These are phyloP conservation scores for Salix viminalis DNA, from an alignment of 345 rosid genomes.

Conservation along the genomic window DNA sequence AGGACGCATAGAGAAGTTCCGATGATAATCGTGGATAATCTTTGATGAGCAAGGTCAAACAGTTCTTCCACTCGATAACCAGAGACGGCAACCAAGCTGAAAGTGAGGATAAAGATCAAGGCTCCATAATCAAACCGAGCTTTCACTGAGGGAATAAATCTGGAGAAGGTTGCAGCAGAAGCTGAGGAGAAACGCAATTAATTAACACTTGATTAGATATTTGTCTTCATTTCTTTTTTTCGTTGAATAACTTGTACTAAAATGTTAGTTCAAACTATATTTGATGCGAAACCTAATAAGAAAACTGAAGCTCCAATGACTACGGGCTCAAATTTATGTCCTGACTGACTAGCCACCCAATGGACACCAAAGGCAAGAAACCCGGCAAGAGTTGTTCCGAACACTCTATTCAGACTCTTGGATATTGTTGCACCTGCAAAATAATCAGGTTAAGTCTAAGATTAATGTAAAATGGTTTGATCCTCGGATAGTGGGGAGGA, in stretches of 20 bases:
- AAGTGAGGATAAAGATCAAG: conserved; percentile 47
- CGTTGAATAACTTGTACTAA: not conserved
- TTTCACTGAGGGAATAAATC: conserved; percentile 37
- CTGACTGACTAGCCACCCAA: conserved; percentile 41
- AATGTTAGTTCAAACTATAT: not conserved
- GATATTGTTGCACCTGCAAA: conserved; percentile 37
- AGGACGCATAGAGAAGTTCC: conserved; percentile 39
- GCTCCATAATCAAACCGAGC: conserved; percentile 40
- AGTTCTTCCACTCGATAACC: conserved; percentile 36
- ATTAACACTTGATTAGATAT: not conserved
- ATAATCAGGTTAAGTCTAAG: not conserved
- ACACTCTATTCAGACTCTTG: conserved; percentile 40
- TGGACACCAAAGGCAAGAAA: conserved; percentile 45
- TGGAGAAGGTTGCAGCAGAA: conserved; percentile 37
- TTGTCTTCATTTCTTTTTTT: not conserved
- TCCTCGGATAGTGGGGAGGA: not conserved
- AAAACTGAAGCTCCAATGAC: conserved; percentile 41
- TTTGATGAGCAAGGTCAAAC: conserved; percentile 32
- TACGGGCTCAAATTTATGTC: conserved; percentile 28
- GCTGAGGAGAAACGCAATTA: conserved; percentile 15
- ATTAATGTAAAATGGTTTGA: not conserved
- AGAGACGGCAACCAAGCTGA: conserved; percentile 36
- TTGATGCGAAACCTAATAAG: conserved; percentile 29
- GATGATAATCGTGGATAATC: conserved; percentile 33
- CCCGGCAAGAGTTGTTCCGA: conserved; percentile 43